A percentile compares a stretch with the other conserved stretches of the same genome.
Evolutionary conservation across 306 rosid species (phyloP).

Genomic region (Inga laurina): DNA sequence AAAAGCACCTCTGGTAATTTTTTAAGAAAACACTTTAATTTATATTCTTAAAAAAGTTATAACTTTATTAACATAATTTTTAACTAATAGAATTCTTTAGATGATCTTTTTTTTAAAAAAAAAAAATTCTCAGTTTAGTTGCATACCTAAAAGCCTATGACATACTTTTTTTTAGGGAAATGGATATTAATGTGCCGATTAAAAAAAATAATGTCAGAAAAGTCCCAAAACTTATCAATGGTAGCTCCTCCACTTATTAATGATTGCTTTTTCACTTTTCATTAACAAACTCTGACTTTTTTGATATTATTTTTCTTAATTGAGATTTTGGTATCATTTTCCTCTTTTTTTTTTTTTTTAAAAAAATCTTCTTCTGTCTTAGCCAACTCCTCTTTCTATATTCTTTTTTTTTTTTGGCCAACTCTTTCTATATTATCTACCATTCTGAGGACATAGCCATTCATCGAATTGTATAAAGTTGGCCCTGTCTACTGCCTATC

Average conservation of each 20-base stretch:
- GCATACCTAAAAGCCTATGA: not conserved
- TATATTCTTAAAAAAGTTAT: not conserved
- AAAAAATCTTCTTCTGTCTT: not conserved
- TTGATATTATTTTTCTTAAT: no score
- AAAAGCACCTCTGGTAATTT: not conserved
- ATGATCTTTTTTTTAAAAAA: not conserved
- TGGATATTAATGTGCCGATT: no score
- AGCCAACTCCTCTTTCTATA: no score
- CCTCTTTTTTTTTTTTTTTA: no score
- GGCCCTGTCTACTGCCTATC: not conserved
- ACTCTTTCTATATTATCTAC: not conserved
- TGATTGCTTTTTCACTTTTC: no score
- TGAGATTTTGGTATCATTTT: no score
- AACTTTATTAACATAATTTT: not conserved
- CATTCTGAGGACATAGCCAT: not conserved
- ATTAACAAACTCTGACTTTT: no score
- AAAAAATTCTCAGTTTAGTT: not conserved
- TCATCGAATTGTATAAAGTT: not conserved
- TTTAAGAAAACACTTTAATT: not conserved
- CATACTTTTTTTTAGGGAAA: not conserved
- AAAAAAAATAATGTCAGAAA: no score
- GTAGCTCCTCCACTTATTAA: no score
- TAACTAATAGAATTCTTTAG: not conserved
- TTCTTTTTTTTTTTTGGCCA: not conserved
- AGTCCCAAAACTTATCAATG: no score